Conservation (phyloP, 306 rosid species). For the Sicyos baderoa region DNA sequence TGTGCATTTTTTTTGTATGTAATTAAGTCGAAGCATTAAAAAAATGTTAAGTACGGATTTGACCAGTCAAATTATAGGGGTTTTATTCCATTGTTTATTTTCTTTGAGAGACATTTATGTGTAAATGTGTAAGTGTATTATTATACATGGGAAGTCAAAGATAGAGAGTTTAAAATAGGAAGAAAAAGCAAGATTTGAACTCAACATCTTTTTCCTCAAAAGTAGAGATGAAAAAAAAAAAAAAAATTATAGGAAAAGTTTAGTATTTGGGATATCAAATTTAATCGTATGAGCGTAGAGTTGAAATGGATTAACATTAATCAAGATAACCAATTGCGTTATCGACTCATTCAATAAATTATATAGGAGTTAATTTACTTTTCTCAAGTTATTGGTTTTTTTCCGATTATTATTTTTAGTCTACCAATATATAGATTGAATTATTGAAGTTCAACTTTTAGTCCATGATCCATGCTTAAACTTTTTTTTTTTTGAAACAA, state of each 20-base stretch:
- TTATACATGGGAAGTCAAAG: conserved; percentile 12
- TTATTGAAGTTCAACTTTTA: too few species aligned
- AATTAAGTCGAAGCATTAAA: not conserved
- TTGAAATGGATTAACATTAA: too few species aligned
- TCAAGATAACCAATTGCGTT: too few species aligned
- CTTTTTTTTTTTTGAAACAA: too few species aligned
- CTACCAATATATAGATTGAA: too few species aligned
- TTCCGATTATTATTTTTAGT: too few species aligned
- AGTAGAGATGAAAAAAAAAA: conserved; percentile 11
- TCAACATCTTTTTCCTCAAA: not conserved
- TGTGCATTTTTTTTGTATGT: not conserved
- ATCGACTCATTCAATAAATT: too few species aligned
- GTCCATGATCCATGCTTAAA: too few species aligned
- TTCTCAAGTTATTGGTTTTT: too few species aligned
- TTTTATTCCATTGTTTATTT: not conserved
- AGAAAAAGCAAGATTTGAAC: not conserved
- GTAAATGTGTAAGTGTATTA: conserved; percentile 4
- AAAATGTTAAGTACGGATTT: conserved; percentile 13
- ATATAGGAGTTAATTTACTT: too few species aligned
- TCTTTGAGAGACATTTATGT: conserved; percentile 10
- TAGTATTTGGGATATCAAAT: not conserved
- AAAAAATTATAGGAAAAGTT: too few species aligned
- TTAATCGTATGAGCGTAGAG: too few species aligned
- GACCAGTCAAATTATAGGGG: conserved; percentile 16
- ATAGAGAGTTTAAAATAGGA: not conserved